Conservation (phyloP, 768 basidiomycete species). For the Rhodotorula babjevae region DNA sequence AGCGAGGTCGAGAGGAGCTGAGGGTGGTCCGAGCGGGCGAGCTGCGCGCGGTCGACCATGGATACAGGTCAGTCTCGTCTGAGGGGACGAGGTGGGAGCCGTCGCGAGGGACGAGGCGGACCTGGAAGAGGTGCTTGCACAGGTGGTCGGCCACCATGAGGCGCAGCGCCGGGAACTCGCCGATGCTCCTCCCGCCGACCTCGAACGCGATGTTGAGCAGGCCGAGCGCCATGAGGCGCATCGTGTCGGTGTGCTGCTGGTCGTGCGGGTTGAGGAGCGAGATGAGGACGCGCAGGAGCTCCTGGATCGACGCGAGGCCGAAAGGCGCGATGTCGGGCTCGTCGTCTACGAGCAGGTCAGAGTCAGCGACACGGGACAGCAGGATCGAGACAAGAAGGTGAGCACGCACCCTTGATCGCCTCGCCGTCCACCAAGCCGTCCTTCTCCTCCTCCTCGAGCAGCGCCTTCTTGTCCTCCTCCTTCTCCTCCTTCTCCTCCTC, state of each 20-base stretch:
- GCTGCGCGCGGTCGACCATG: constrained; percentile 42
- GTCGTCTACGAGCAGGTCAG: neutral
- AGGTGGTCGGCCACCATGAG: constrained; percentile 77
- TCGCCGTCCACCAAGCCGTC: constrained; percentile 50
- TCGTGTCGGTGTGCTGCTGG: constrained; percentile 92
- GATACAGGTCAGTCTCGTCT: no score
- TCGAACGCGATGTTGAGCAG: constrained; percentile 85
- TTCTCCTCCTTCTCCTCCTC: no score
- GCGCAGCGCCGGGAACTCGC: constrained; percentile 69
- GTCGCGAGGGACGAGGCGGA: constrained; percentile 19
- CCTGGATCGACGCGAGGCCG: constrained; percentile 85
- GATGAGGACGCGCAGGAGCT: constrained; percentile 86
- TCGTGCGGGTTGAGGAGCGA: constrained; percentile 93
- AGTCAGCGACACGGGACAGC: neutral
- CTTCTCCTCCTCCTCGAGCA: no score
- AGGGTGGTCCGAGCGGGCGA: constrained; percentile 83
- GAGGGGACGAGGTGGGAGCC: no score
- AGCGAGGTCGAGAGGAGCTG: constrained; percentile 72
- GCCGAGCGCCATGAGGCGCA: constrained; percentile 77
- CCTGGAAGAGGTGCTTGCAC: constrained; percentile 92
- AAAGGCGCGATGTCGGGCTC: constrained; percentile 52
- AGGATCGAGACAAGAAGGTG: neutral
- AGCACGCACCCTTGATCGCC: constrained; percentile 34
- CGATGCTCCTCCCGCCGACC: constrained; percentile 69
- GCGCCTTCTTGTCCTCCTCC: no score